phyloP scores from a whole-genome alignment of 768 basidiomycete species.

The Brasilioporus rufonigricans region DNA sequence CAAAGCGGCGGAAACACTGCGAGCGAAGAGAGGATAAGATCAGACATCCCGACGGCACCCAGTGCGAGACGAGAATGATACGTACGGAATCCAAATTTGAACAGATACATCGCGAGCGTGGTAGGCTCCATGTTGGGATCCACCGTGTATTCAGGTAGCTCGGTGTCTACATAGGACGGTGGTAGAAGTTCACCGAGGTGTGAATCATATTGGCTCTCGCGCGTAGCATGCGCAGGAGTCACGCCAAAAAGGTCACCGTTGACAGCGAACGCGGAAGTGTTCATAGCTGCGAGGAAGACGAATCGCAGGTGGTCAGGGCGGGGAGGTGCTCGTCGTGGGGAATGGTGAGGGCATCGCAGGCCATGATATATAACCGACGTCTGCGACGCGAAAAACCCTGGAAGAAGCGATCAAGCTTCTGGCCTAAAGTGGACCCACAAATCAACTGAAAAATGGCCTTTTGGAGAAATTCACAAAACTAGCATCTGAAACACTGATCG shows the following conservation, averaged over 20 bases:
- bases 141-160: conserved; percentile 34
- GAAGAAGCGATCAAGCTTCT: not conserved
- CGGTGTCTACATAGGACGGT: conserved; percentile 33
- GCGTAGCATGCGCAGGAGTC: not conserved
- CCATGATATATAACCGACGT: not conserved
- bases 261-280: too few relatives aligned
- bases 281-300: too few relatives aligned
- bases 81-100: conserved; percentile 51
- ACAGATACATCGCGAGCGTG: conserved; percentile 47
- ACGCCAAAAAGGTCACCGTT: too few relatives aligned
- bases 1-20: conserved; percentile 49
- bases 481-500: not conserved
- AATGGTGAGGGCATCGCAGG: not conserved
- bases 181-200: conserved; percentile 14
- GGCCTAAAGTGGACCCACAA: not conserved
- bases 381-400: not conserved
- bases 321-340: not conserved
- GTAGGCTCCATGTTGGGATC: conserved; percentile 33
- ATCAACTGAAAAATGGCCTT: not conserved
- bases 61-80: not conserved
- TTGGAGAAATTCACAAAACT: not conserved
- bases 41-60: conserved; percentile 3
- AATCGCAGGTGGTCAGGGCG: not conserved
- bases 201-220: conserved; percentile 33
- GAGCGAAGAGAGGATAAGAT: conserved; percentile 22